Percentiles rank a stretch among this genome's conserved stretches.
phyloP scores from a whole-genome alignment of 805 yeast species.

The Alloascoidea hylecoeti region DNA sequence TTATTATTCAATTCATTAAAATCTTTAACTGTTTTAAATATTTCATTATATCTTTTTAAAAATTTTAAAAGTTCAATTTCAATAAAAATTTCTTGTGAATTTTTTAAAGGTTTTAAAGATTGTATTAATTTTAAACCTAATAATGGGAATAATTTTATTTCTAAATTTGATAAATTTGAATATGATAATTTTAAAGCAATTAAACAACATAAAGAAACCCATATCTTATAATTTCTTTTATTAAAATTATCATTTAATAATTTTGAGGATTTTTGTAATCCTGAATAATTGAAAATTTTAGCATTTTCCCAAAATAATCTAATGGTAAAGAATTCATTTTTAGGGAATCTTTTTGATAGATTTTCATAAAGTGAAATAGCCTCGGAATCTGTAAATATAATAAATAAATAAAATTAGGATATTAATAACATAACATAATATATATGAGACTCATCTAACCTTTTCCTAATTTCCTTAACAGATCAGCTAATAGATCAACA shows the following conservation, averaged over 20 bases:
- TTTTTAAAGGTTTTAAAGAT: slow-evolving; percentile 31
- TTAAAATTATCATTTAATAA: slow-evolving; percentile 22
- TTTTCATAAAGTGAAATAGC: slow-evolving; percentile 10
- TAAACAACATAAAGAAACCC: slow-evolving; percentile 45
- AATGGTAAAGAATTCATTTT: slow-evolving; percentile 19
- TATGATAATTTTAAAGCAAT: slow-evolving; percentile 20
- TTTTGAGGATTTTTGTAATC: slow-evolving; percentile 38
- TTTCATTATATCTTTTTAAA: slow-evolving; percentile 19
- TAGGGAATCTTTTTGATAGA: slow-evolving; percentile 8
- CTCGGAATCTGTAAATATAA: slow-evolving; percentile 13
- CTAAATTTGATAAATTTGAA: slow-evolving; percentile 28
- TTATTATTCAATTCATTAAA: slow-evolving; percentile 16
- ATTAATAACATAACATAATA: too few relatives aligned
- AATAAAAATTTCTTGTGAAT: slow-evolving; percentile 56
- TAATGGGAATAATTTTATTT: slow-evolving; percentile 36
- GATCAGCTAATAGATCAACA: slow-evolving; percentile 16
- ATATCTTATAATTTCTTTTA: slow-evolving; percentile 24
- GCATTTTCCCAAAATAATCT: slow-evolving; percentile 47
- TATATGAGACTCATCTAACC: slow-evolving; percentile 20
- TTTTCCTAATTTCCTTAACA: slow-evolving; percentile 7
- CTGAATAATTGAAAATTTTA: slow-evolving; percentile 28
- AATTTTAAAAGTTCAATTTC: slow-evolving; percentile 33
- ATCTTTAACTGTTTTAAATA: slow-evolving; percentile 20
- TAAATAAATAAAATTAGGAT: too few relatives aligned
- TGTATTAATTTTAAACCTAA: slow-evolving; percentile 47